Percentiles rank a stretch among this genome's conserved stretches.
Evolutionary conservation across 257 asterid genomes (phyloP).

Genomic region (Gardenia jasminoides): DNA sequence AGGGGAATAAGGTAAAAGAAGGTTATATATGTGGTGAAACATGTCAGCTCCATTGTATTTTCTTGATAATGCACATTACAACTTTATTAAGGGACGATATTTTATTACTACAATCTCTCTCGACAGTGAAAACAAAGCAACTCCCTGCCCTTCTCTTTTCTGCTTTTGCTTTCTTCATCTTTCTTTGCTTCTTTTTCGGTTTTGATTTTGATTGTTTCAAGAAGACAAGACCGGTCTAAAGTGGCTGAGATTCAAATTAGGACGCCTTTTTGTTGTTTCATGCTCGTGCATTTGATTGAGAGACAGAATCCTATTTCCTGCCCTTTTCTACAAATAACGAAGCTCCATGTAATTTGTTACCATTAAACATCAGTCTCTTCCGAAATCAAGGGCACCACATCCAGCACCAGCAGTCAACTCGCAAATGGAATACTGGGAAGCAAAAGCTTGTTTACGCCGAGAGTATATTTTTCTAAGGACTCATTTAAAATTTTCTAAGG

Average conservation of each 20-base stretch:
- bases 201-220: constrained; percentile 47
- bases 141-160: constrained; percentile 19
- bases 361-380: not conserved
- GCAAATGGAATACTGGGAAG: not conserved
- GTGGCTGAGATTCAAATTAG: constrained; percentile 38
- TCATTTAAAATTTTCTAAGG: not conserved
- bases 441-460: too few relatives aligned
- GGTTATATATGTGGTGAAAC: not conserved
- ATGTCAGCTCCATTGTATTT: not conserved
- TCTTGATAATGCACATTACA: not conserved
- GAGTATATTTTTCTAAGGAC: too few relatives aligned
- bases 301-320: constrained; percentile 23
- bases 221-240: constrained; percentile 45
- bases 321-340: not conserved
- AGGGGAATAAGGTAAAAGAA: not conserved
- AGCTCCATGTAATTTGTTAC: not conserved
- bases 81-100: not conserved
- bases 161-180: constrained; percentile 18
- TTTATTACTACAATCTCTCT: constrained; percentile 1
- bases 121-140: constrained; percentile 17
- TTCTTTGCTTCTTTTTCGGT: constrained; percentile 16
- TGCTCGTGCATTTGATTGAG: constrained; percentile 20
- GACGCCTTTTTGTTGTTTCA: constrained; percentile 26
- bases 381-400: not conserved
- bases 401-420: not conserved